phyloP scores from a whole-genome alignment of 2,329 filamentous ascomycete genomes.

The Thielaviopsis musarum region DNA sequence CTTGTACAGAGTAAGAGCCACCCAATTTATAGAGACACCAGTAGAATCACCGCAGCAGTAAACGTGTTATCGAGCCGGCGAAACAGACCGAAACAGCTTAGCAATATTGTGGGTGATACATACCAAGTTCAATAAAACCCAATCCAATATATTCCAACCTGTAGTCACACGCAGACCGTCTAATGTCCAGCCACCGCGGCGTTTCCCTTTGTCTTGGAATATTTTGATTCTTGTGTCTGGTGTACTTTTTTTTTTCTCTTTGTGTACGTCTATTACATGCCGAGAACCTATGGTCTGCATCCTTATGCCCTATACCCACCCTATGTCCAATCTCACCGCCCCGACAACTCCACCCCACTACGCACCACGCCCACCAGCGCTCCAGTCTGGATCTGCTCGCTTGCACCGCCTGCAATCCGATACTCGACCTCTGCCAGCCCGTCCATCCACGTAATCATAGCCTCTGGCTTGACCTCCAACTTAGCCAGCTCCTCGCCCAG shows the following conservation, averaged over 20 bases:
- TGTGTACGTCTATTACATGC: too few species aligned
- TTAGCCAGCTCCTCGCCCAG: constrained; percentile 67
- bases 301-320: background rate
- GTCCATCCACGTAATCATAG: constrained; percentile 80
- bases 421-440: constrained; percentile 89
- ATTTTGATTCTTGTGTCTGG: too few species aligned
- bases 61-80: too few species aligned
- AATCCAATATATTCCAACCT: background rate
- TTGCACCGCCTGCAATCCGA: constrained; percentile 71
- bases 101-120: too few species aligned
- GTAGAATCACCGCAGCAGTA: too few species aligned
- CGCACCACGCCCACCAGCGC: constrained; percentile 81
- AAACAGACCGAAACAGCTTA: too few species aligned
- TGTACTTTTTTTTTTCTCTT: too few species aligned
- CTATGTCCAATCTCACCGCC: background rate
- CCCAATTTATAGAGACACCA: too few species aligned
- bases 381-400: constrained; percentile 78
- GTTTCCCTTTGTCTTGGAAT: background rate
- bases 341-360: constrained; percentile 58
- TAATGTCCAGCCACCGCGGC: background rate
- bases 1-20: too few species aligned
- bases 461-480: constrained; percentile 70
- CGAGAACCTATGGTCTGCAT: too few species aligned
- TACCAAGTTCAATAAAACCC: background rate
- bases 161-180: background rate